Conservation (phyloP, 208 protist species). For the Sergeia podlipaevii region DNA sequence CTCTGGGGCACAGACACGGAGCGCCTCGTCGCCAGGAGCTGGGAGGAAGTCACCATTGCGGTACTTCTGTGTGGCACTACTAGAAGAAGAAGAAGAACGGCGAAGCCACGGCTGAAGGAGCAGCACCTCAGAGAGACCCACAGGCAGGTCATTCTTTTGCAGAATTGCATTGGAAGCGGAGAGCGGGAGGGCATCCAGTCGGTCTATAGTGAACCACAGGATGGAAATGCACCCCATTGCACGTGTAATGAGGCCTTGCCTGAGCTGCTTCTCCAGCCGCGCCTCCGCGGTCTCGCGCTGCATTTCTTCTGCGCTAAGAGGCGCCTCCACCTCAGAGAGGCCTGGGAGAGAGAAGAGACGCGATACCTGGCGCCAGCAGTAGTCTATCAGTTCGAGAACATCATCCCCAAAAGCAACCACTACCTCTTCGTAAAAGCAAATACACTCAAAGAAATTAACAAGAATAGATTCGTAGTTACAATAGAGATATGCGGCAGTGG, state of each 20-base stretch:
- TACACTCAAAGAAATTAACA: constrained; percentile 86
- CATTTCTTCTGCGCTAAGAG: not conserved
- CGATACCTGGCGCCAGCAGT: constrained; percentile 83
- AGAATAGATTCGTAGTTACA: constrained; percentile 80
- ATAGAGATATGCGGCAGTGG: constrained; percentile 80
- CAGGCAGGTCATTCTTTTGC: constrained; percentile 82
- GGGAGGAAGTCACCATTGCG: constrained; percentile 52
- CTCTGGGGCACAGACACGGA: constrained; percentile 80
- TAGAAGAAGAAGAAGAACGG: constrained; percentile 14
- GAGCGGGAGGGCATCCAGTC: constrained; percentile 63
- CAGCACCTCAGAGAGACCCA: constrained; percentile 76
- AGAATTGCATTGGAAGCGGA: constrained; percentile 70
- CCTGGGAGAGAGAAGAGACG: constrained; percentile 58
- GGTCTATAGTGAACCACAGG: constrained; percentile 89
- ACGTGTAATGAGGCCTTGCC: constrained; percentile 34
- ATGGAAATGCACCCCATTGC: constrained; percentile 81
- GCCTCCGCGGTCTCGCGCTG: constrained; percentile 14
- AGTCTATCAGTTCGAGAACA: constrained; percentile 87
- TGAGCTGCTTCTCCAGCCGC: constrained; percentile 42
- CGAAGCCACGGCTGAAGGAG: constrained; percentile 81
- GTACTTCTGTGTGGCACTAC: constrained; percentile 52
- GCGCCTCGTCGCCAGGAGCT: constrained; percentile 43
- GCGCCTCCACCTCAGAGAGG: constrained; percentile 23
- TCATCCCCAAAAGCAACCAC: constrained; percentile 75
- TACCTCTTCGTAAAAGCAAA: constrained; percentile 85